Percentiles rank a stretch among this genome's conserved stretches.
These are phyloP conservation scores for Salicornia ramosissima DNA, from an alignment of 148 eudicot species.

Conservation along the genomic window DNA sequence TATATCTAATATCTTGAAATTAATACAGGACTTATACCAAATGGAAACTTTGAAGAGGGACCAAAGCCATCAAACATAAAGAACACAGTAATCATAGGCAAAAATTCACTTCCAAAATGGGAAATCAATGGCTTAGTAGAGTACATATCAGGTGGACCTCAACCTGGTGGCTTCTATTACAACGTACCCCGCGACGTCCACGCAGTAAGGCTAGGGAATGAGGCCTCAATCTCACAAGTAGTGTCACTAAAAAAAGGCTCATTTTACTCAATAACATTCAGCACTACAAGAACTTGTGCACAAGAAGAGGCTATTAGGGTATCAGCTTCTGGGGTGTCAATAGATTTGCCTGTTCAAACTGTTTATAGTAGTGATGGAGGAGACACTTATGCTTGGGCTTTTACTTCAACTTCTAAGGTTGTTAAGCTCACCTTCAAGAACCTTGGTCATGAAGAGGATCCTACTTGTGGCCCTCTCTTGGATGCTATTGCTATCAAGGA, in stretches of 20 bases:
- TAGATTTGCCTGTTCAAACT: conserved; percentile 66
- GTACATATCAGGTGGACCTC: conserved; percentile 79
- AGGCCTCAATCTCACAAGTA: conserved; percentile 57
- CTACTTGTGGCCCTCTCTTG: conserved; percentile 72
- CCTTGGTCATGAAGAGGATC: conserved; percentile 68
- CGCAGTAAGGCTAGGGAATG: conserved; percentile 64
- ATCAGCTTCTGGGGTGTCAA: conserved; percentile 29
- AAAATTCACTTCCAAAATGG: conserved; percentile 75
- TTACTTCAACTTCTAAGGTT: conserved; percentile 34
- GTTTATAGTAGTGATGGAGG: conserved; percentile 68
- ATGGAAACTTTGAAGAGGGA: conserved; percentile 78
- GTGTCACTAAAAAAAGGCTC: conserved; percentile 39
- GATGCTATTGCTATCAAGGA: conserved; percentile 73
- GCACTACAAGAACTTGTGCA: conserved; percentile 83
- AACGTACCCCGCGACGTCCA: conserved; percentile 56
- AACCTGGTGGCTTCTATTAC: conserved; percentile 73
- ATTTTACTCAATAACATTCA: conserved; percentile 56
- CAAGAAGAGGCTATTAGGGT: conserved; percentile 75
- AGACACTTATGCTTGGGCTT: conserved; percentile 79
- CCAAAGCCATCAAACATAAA: conserved; percentile 52
- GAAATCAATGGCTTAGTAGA: conserved; percentile 68
- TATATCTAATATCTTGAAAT: background rate
- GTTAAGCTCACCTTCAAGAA: conserved; percentile 60
- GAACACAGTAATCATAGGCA: conserved; percentile 55
- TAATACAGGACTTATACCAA: conserved; percentile 57